Evolutionary conservation across 2,329 filamentous ascomycete genomes (phyloP).

Genomic region (Colletotrichum musae): DNA sequence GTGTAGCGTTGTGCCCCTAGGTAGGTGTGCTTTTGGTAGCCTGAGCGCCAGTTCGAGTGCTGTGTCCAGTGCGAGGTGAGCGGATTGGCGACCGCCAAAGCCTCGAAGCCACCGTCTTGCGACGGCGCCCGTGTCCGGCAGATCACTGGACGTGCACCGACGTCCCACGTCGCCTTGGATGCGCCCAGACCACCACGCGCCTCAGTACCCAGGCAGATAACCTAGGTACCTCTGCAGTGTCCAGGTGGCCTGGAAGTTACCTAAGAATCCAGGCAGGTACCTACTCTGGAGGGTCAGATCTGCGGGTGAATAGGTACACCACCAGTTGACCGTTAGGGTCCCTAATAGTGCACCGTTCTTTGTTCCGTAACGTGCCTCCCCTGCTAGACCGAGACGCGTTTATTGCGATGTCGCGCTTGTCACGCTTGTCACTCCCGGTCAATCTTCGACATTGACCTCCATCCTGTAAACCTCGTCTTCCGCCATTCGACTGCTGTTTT

Average conservation of each 20-base stretch:
- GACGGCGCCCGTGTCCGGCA: conserved; percentile 35
- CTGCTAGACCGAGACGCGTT: conserved; percentile 22
- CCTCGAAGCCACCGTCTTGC: conserved; percentile 26
- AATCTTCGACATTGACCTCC: conserved; percentile 11
- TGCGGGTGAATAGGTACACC: no score
- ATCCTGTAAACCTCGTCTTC: background rate
- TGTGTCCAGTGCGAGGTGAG: background rate
- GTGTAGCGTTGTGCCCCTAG: no score
- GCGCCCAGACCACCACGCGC: background rate
- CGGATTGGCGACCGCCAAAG: conserved; percentile 16
- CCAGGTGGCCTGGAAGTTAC: no score
- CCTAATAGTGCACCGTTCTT: background rate
- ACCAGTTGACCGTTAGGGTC: background rate
- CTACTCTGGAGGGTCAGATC: no score
- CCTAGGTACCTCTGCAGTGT: no score
- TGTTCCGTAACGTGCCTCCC: conserved; percentile 11
- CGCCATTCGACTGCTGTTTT: no score
- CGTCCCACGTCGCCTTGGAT: background rate
- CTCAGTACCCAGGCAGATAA: background rate
- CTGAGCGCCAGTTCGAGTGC: conserved; percentile 9
- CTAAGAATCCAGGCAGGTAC: no score
- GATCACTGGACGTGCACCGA: conserved; percentile 35
- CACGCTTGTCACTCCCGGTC: conserved; percentile 16
- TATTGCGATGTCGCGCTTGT: conserved; percentile 2
- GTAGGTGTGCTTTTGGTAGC: background rate